Conservation (phyloP, 2,329 filamentous ascomycete species). For the Neoascochyta sp. region DNA sequence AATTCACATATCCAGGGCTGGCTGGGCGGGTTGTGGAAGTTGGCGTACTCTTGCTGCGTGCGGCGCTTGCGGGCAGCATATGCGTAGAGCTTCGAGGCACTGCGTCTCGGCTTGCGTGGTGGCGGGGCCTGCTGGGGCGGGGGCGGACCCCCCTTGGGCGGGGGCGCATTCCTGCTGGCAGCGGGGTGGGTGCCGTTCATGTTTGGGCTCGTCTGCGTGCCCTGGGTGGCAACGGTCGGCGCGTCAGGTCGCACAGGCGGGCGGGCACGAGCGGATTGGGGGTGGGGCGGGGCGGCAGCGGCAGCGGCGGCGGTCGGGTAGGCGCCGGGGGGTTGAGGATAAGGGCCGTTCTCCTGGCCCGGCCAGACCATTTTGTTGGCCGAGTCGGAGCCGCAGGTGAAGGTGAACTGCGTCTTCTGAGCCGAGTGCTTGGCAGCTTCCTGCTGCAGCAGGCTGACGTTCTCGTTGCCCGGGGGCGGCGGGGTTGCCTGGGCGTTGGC, state of each 20-base stretch:
- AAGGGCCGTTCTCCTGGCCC: slow-evolving; percentile 50
- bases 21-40: slow-evolving; percentile 72
- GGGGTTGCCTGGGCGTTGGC: slow-evolving; percentile 67
- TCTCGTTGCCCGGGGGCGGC: slow-evolving; percentile 61
- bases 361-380: slow-evolving; percentile 76
- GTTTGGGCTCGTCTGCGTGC: slow-evolving; percentile 55
- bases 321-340: slow-evolving; percentile 38
- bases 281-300: slow-evolving; percentile 16
- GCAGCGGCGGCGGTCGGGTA: slow-evolving; percentile 25
- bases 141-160: slow-evolving; percentile 38
- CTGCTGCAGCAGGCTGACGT: slow-evolving; percentile 72
- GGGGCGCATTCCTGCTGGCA: slow-evolving; percentile 22
- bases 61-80: slow-evolving; percentile 74
- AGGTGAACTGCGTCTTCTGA: slow-evolving; percentile 87
- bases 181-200: slow-evolving; percentile 40
- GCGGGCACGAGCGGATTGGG: slow-evolving; percentile 23
- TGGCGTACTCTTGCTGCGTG: slow-evolving; percentile 71
- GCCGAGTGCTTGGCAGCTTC: slow-evolving; percentile 61
- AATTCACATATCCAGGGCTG: slow-evolving; percentile 97
- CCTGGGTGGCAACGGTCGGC: slow-evolving; percentile 50
- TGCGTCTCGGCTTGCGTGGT: slow-evolving; percentile 60
- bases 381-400: slow-evolving; percentile 89
- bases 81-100: slow-evolving; percentile 65
- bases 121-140: slow-evolving; percentile 45
- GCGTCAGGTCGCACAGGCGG: slow-evolving; percentile 29